Evolutionary conservation across 1,284 basidiomycete species (phyloP).

Genomic region (Cystobasidium sp.): DNA sequence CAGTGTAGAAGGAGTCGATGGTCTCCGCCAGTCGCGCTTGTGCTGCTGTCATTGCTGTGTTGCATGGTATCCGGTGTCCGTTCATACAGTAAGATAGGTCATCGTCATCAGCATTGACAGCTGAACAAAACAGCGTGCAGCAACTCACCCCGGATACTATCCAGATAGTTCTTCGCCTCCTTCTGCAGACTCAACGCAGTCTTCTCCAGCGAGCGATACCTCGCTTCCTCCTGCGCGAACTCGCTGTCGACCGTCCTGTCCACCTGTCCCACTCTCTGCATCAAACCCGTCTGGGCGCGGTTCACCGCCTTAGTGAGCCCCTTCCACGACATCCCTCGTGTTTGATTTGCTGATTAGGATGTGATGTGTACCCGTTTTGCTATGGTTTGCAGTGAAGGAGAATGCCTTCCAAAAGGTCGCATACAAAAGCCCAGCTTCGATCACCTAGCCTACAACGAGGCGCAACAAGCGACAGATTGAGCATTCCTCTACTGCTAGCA

Average conservation of each 20-base stretch:
- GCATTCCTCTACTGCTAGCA: too few species aligned
- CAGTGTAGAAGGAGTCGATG: conserved; percentile 88
- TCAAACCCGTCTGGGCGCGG: conserved; percentile 83
- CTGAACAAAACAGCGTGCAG: background rate
- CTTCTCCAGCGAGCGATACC: conserved; percentile 77
- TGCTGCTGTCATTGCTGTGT: conserved; percentile 83
- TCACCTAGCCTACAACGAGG: too few species aligned
- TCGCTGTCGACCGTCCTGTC: conserved; percentile 83
- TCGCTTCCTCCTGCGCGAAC: conserved; percentile 88
- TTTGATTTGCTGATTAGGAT: background rate
- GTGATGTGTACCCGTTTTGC: too few species aligned
- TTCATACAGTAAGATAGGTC: conserved; percentile 52
- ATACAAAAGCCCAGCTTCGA: too few species aligned
- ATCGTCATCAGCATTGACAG: background rate
- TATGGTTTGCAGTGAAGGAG: too few species aligned
- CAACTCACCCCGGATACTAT: conserved; percentile 79
- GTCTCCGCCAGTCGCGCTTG: conserved; percentile 95
- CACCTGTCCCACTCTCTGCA: conserved; percentile 55
- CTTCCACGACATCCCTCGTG: conserved; percentile 1
- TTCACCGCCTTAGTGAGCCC: conserved; percentile 93
- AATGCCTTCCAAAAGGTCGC: too few species aligned
- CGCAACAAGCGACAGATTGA: too few species aligned
- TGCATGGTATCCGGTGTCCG: background rate
- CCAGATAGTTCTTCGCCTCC: conserved; percentile 91
- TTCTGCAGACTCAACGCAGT: conserved; percentile 90